Evolutionary conservation across 495 filamentous ascomycete species (phyloP).

Genomic region (Achaetomiella virescens): DNA sequence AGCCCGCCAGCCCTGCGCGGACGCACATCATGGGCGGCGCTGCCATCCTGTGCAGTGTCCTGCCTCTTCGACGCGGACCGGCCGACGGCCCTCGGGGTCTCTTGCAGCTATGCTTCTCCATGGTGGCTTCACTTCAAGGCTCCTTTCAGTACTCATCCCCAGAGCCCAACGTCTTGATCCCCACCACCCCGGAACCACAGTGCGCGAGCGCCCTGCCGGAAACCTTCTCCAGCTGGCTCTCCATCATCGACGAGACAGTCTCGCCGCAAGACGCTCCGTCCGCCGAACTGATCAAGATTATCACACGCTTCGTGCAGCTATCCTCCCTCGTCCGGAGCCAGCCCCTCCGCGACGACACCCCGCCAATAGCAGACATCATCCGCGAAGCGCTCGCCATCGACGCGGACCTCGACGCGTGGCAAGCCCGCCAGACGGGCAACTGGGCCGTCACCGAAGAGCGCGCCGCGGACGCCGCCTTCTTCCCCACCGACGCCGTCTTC

Average conservation of each 20-base stretch:
- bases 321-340: conserved; percentile 24
- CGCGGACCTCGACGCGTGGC: conserved; percentile 29
- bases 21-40: conserved; percentile 43
- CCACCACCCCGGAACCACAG: conserved; percentile 19
- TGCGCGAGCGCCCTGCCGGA: conserved; percentile 28
- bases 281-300: conserved; percentile 28
- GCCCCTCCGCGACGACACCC: conserved; percentile 28
- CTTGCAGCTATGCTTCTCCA: conserved; percentile 40
- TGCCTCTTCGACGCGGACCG: conserved; percentile 24
- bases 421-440: conserved; percentile 23
- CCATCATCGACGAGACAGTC: conserved; percentile 24
- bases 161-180: conserved; percentile 16
- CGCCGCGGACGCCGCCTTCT: conserved; percentile 10
- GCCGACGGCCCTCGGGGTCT: conserved; percentile 30
- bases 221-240: conserved; percentile 33
- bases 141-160: conserved; percentile 16
- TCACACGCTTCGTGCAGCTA: conserved; percentile 32
- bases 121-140: conserved; percentile 27
- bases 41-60: conserved; percentile 33
- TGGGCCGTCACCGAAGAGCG: conserved; percentile 29
- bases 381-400: conserved; percentile 31
- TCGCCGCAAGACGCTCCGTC: conserved; percentile 22
- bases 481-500: conserved; percentile 41
- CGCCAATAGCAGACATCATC: conserved; percentile 25
- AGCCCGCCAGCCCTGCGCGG: conserved; percentile 30